These are phyloP conservation scores for Phallus indusiatus DNA, from an alignment of 768 basidiomycete genomes.

Conservation along the genomic window DNA sequence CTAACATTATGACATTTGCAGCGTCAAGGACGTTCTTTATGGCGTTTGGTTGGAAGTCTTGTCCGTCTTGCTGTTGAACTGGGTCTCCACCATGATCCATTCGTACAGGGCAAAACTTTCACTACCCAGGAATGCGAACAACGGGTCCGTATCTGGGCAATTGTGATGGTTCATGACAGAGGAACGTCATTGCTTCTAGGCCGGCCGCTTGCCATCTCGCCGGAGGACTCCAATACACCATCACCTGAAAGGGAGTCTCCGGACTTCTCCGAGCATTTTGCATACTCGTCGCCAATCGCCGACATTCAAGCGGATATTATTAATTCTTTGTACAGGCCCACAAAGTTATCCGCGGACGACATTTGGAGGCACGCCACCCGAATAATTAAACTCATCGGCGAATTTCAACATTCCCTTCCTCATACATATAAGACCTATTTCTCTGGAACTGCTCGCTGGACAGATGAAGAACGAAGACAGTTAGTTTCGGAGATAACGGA, in stretches of 20 bases:
- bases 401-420: conserved; percentile 60
- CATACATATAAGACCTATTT: conserved; percentile 70
- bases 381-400: conserved; percentile 68
- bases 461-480: conserved; percentile 50
- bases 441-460: conserved; percentile 69
- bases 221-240: conserved; percentile 77
- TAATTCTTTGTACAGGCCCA: conserved; percentile 74
- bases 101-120: conserved; percentile 50
- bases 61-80: conserved; percentile 77
- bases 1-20: conserved; percentile 22
- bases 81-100: conserved; percentile 81
- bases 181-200: conserved; percentile 84
- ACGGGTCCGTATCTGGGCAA: conserved; percentile 77
- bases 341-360: conserved; percentile 55
- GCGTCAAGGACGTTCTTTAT: conserved; percentile 84
- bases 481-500: conserved; percentile 69
- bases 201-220: conserved; percentile 72
- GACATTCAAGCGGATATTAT: conserved; percentile 87
- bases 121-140: conserved; percentile 68
- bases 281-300: conserved; percentile 62
- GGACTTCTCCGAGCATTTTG: conserved; percentile 73
- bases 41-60: conserved; percentile 80
- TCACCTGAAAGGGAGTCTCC: conserved; percentile 45
- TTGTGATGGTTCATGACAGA: conserved; percentile 78
- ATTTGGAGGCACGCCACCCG: conserved; percentile 71